Percentiles rank a stretch among this genome's conserved stretches.
Evolutionary conservation across 495 filamentous ascomycete species (phyloP).

Genomic region (Thermochaetoides thermophila): DNA sequence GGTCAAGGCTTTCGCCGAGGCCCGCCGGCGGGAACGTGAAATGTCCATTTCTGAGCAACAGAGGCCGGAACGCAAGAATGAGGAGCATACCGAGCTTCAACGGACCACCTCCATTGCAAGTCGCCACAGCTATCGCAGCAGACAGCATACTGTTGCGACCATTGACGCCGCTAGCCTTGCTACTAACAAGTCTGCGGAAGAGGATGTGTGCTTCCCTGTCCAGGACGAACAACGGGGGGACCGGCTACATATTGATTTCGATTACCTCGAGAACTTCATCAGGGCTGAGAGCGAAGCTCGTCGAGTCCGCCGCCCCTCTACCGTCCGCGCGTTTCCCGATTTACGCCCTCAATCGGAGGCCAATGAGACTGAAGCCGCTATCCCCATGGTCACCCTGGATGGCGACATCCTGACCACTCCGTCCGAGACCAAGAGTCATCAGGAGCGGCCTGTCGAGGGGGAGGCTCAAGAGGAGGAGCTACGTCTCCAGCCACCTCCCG

Average conservation of each 20-base stretch:
- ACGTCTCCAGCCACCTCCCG: slow-evolving; percentile 14
- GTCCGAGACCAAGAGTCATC: slow-evolving; percentile 18
- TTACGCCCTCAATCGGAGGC: slow-evolving; percentile 26
- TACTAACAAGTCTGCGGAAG: slow-evolving; percentile 47
- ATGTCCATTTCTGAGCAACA: slow-evolving; percentile 32
- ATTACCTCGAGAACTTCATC: slow-evolving; percentile 76
- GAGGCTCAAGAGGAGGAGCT: slow-evolving; percentile 10
- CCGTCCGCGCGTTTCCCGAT: slow-evolving; percentile 46
- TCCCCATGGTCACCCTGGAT: slow-evolving; percentile 19
- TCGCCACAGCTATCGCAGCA: slow-evolving; percentile 35
- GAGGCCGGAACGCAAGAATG: slow-evolving; percentile 20
- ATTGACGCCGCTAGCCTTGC: slow-evolving; percentile 34
- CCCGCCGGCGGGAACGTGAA: slow-evolving; percentile 42
- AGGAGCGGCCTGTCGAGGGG: slow-evolving; percentile 21
- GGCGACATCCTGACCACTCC: slow-evolving; percentile 35
- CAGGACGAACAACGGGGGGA: slow-evolving; percentile 33
- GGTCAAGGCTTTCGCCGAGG: slow-evolving; percentile 90
- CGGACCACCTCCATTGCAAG: slow-evolving; percentile 59
- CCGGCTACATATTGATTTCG: slow-evolving; percentile 59
- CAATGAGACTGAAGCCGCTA: slow-evolving; percentile 5
- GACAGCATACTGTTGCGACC: slow-evolving; percentile 24
- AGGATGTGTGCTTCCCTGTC: slow-evolving; percentile 73
- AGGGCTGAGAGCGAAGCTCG: slow-evolving; percentile 36
- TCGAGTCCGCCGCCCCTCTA: slow-evolving; percentile 22
- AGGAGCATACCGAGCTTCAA: slow-evolving; percentile 51